These are phyloP conservation scores for Coemansia sp. DNA, from an alignment of 192 early-diverging fungal species.

Conservation along the genomic window DNA sequence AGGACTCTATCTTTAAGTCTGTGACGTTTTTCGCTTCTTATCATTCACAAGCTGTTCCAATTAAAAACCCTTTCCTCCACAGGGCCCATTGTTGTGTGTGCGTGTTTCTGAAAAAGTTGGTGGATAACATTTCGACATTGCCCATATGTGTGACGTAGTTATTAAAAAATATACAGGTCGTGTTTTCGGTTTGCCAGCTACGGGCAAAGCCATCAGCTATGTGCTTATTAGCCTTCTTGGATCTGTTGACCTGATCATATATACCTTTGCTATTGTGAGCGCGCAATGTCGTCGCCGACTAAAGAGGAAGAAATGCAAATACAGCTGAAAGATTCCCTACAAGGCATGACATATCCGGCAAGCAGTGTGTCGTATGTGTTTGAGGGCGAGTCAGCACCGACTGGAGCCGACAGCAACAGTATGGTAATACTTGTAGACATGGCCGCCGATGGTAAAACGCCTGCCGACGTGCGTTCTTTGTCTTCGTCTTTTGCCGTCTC, in stretches of 20 bases:
- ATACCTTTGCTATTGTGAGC: background rate
- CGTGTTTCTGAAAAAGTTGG: too few relatives aligned
- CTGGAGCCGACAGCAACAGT: slow-evolving; percentile 22
- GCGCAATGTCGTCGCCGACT: slow-evolving; percentile 1
- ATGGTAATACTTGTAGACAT: slow-evolving; percentile 39
- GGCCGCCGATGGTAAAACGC: slow-evolving; percentile 20
- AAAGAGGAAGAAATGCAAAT: slow-evolving; percentile 24
- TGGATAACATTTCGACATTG: too few relatives aligned
- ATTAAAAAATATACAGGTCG: too few relatives aligned
- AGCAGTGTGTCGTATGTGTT: slow-evolving; percentile 28
- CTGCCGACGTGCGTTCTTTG: slow-evolving; percentile 26
- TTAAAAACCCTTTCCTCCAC: too few relatives aligned
- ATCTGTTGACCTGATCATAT: background rate
- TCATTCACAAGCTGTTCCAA: background rate
- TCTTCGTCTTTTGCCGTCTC: slow-evolving; percentile 40
- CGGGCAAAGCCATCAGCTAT: too few relatives aligned
- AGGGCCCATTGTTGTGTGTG: too few relatives aligned
- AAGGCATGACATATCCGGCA: slow-evolving; percentile 34
- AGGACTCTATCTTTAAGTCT: slow-evolving; percentile 78
- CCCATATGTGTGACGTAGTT: too few relatives aligned
- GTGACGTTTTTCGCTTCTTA: background rate
- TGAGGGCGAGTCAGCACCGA: slow-evolving; percentile 40
- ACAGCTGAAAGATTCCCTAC: slow-evolving; percentile 27
- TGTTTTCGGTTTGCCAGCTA: too few relatives aligned
- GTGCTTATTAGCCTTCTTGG: too few relatives aligned